Evolutionary conservation across 192 early-diverging fungal genomes (phyloP), one percentile per base, ranked within the genome.

Genomic region (Gryganskiella cystojenkinii): DNA sequence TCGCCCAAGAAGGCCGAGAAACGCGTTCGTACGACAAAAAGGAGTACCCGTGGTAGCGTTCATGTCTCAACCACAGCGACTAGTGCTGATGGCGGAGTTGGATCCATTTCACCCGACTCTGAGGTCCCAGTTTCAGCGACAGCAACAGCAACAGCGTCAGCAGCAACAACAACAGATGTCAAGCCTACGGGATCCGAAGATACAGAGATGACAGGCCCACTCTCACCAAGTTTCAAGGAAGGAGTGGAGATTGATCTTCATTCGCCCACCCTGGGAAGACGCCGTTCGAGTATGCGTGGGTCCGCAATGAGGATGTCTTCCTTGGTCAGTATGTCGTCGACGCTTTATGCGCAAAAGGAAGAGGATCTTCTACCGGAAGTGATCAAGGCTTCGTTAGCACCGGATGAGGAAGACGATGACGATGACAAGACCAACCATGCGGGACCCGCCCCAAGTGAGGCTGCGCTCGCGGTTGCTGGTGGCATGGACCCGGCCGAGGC

Each of bases 231-330:
- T 22, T 52, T 20, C 33, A 76, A 68, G 19, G 72, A 78, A 14
- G 25, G 40, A 0, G 64, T 78, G 74, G 74, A 78, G 3, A 60
- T 78, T 0, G 74, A 78, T 64, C 56, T 78, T n/a, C 74, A 64
- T 31, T 78, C 74, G 5, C 74, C 74, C n/a, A 61, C 61, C 22
- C 52, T 78, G 22, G 67, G 67, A 9, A 56, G 74, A 44, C 43
- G 74, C 42, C 65, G 74, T 10, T 78, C 74, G 22, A 78, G 74
- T 25, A 78, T 78, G 74, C 74, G 74, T 30, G 74, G 74, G 2
- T 68, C 74, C 19, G 74, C 19, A 24, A 37, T 64, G 15, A 56
- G 74, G 52, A 78, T 78, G 74, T 78, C 74, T n/a, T 78, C 74
- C 3, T 45, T 78, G 3, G 74, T 78, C 46, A 78, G 74, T 24